These are phyloP conservation scores for Boletus pseudo-olivaceus DNA, from an alignment of 768 basidiomycete species.

Conservation along the genomic window DNA sequence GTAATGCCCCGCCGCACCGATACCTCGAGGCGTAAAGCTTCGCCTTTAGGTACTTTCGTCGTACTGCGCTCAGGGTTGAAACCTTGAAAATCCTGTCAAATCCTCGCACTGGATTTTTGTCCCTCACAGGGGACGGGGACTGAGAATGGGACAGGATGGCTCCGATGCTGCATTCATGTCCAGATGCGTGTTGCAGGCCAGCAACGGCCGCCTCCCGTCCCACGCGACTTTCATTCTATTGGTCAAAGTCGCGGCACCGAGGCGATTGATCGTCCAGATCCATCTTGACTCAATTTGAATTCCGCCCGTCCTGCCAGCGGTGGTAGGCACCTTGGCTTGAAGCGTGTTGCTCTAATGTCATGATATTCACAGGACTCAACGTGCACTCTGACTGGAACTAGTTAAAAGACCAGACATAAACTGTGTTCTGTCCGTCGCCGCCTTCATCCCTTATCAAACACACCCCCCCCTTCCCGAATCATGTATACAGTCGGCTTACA, in stretches of 20 bases:
- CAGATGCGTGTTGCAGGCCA: constrained; percentile 3
- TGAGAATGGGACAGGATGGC: constrained; percentile 6
- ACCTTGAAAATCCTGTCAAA: constrained; percentile 22
- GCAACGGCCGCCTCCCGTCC: constrained; percentile 8
- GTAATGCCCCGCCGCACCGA: constrained; percentile 31
- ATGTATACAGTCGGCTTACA: constrained; percentile 45
- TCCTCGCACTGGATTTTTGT: constrained; percentile 9
- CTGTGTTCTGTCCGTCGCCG: constrained; percentile 22
- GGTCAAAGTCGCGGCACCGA: constrained; percentile 28
- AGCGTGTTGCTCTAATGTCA: constrained; percentile 26
- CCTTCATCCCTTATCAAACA: constrained; percentile 23
- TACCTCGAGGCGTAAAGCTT: constrained; percentile 35
- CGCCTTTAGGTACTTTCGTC: constrained; percentile 28
- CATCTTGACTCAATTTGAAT: constrained; percentile 16
- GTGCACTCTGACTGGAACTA: constrained; percentile 14
- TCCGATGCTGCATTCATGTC: constrained; percentile 8
- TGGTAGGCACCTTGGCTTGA: constrained; percentile 22
- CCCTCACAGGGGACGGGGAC: constrained; percentile 17
- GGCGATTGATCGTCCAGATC: constrained; percentile 17
- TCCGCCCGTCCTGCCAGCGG: constrained; percentile 9
- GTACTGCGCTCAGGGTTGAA: constrained; percentile 34
- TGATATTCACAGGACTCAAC: constrained; percentile 21
- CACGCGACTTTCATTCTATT: constrained; percentile 20
- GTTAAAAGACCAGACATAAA: constrained; percentile 28
- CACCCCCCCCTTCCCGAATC: constrained; percentile 22